These are phyloP conservation scores for Fusarium burgessii DNA, from an alignment of 2,329 filamentous ascomycete species.

Conservation along the genomic window DNA sequence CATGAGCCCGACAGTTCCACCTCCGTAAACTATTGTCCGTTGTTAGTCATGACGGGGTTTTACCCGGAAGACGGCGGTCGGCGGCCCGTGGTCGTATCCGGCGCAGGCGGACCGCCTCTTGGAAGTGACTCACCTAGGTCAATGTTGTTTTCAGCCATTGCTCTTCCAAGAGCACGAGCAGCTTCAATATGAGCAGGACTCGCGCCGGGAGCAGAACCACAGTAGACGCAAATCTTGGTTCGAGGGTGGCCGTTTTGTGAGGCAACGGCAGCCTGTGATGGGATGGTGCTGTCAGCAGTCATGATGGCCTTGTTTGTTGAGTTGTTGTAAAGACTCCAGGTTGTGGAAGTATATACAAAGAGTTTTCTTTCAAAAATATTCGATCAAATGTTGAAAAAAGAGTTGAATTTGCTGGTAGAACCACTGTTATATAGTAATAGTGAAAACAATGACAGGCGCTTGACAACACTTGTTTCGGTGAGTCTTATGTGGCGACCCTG, in stretches of 20 bases:
- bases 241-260: conserved; percentile 51
- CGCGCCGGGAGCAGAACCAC: conserved; percentile 81
- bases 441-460: conserved; percentile 20
- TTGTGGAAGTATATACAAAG: neutral
- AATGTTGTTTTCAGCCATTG: conserved; percentile 82
- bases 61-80: conserved; percentile 2
- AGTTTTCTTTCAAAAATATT: neutral
- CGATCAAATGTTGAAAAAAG: neutral
- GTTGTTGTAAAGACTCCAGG: neutral
- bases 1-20: conserved; percentile 95
- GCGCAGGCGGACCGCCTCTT: neutral
- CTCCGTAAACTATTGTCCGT: conserved; percentile 79
- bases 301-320: conserved; percentile 37
- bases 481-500: conserved; percentile 24
- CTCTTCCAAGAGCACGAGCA: conserved; percentile 78
- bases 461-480: conserved; percentile 20
- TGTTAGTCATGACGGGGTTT: conserved; percentile 12
- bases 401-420: neutral
- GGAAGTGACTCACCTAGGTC: conserved; percentile 68
- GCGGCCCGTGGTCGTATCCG: conserved; percentile 9
- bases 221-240: conserved; percentile 92
- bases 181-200: conserved; percentile 81
- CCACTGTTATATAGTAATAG: neutral
- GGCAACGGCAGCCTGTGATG: conserved; percentile 19
- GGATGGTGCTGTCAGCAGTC: conserved; percentile 46